These are phyloP conservation scores for Prunus mira DNA, from an alignment of 306 rosid genomes.

Conservation along the genomic window DNA sequence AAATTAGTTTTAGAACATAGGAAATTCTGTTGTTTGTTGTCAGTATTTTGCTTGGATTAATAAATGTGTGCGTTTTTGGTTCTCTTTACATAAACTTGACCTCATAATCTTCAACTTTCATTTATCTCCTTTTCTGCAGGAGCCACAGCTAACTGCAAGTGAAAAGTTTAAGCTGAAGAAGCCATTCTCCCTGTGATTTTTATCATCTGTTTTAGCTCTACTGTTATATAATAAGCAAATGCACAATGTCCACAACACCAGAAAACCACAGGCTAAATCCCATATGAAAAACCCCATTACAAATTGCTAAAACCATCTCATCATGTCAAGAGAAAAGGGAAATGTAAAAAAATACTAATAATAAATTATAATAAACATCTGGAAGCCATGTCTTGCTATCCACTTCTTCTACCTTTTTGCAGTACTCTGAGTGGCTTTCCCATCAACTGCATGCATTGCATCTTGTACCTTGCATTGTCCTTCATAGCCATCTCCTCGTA, in stretches of 20 bases:
- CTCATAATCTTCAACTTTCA: no score
- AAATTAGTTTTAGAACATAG: neutral
- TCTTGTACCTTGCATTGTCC: slow-evolving; percentile 32
- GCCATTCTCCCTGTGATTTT: neutral
- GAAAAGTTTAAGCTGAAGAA: no score
- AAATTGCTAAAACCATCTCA: neutral
- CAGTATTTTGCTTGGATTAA: neutral
- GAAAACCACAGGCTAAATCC: neutral
- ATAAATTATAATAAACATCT: neutral
- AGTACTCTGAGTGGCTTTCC: neutral
- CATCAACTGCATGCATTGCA: slow-evolving; percentile 19
- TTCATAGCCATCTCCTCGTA: slow-evolving; percentile 28
- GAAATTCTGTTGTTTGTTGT: neutral
- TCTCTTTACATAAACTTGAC: no score
- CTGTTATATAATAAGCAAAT: neutral
- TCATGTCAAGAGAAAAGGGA: neutral
- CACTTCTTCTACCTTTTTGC: neutral
- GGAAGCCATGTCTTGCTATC: neutral
- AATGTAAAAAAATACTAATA: neutral
- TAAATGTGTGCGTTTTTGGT: no score
- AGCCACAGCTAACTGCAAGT: no score
- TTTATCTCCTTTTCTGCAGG: no score
- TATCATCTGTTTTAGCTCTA: neutral
- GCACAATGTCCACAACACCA: neutral
- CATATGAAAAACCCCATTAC: neutral